These are phyloP conservation scores for Przewalskia tangutica DNA, from an alignment of 257 asterid genomes.

Conservation along the genomic window DNA sequence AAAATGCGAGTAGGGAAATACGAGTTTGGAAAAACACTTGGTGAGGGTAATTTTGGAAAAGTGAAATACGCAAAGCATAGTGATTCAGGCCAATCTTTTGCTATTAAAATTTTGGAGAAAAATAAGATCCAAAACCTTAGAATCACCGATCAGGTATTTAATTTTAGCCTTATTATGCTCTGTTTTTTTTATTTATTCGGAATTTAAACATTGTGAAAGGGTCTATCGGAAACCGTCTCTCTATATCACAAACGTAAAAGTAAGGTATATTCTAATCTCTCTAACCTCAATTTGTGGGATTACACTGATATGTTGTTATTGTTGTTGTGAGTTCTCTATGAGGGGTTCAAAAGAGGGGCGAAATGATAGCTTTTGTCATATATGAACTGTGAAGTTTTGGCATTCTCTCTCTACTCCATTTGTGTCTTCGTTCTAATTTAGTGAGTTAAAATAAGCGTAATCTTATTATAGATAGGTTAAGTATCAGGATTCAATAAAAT, in stretches of 20 bases:
- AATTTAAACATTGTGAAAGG: background rate
- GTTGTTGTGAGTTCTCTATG: too few relatives aligned
- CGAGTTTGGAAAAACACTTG: slow-evolving; percentile 73
- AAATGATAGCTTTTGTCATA: background rate
- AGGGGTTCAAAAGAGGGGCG: background rate
- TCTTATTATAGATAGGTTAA: too few relatives aligned
- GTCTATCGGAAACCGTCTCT: too few relatives aligned
- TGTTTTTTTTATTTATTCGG: too few relatives aligned
- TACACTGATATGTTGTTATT: too few relatives aligned
- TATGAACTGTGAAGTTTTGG: background rate
- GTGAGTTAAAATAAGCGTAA: too few relatives aligned
- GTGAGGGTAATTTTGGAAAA: slow-evolving; percentile 95
- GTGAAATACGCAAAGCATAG: slow-evolving; percentile 68
- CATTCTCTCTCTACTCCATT: too few relatives aligned
- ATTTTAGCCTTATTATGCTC: background rate
- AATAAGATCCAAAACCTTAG: slow-evolving; percentile 50
- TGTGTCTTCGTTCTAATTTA: too few relatives aligned
- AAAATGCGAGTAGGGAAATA: slow-evolving; percentile 70
- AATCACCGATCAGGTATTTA: slow-evolving; percentile 59
- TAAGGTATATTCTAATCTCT: too few relatives aligned
- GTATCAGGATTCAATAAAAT: background rate
- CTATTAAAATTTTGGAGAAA: slow-evolving; percentile 78
- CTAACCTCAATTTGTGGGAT: too few relatives aligned
- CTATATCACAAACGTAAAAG: too few relatives aligned
- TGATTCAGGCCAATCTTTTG: slow-evolving; percentile 57